Conservation (phyloP, 352 stramenopile genomes). For the Peronospora tabacina region DNA sequence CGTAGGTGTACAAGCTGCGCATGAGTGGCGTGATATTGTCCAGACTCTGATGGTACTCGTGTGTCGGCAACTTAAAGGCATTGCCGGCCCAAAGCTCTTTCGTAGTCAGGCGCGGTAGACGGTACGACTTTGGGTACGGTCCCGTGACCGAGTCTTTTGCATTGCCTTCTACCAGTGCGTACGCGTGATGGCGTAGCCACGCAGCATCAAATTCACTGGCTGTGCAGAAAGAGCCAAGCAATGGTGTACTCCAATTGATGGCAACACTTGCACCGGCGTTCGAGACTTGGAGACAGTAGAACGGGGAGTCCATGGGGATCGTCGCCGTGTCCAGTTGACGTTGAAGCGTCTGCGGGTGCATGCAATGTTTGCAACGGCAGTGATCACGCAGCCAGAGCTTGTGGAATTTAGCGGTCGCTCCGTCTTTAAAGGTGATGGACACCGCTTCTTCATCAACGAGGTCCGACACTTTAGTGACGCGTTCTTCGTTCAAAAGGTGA, state of each 20-base stretch:
- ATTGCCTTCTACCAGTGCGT: slow-evolving; percentile 32
- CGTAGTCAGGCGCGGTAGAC: slow-evolving; percentile 43
- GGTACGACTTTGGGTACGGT: slow-evolving; percentile 47
- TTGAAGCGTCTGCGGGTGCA: slow-evolving; percentile 66
- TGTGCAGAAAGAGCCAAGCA: slow-evolving; percentile 48
- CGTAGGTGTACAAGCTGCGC: slow-evolving; percentile 62
- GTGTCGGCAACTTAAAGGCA: slow-evolving; percentile 39
- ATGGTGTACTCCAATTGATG: slow-evolving; percentile 50
- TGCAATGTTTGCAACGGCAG: slow-evolving; percentile 56
- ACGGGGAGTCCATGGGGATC: slow-evolving; percentile 48
- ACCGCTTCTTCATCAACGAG: slow-evolving; percentile 44
- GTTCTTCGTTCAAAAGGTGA: slow-evolving; percentile 16
- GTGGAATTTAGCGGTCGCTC: slow-evolving; percentile 71
- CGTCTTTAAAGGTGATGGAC: slow-evolving; percentile 67
- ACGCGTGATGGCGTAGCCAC: slow-evolving; percentile 73
- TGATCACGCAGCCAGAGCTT: slow-evolving; percentile 84
- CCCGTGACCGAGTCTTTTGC: slow-evolving; percentile 8
- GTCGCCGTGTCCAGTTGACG: slow-evolving; percentile 71
- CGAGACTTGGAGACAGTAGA: slow-evolving; percentile 32
- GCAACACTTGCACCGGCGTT: slow-evolving; percentile 26
- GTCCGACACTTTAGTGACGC: slow-evolving; percentile 42
- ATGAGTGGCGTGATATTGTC: slow-evolving; percentile 59
- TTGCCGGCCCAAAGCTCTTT: slow-evolving; percentile 47
- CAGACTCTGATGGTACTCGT: slow-evolving; percentile 39
- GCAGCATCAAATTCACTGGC: slow-evolving; percentile 58